Conservation (phyloP, 169 alveolate genomes). For the Cryptosporidium ryanae region DNA sequence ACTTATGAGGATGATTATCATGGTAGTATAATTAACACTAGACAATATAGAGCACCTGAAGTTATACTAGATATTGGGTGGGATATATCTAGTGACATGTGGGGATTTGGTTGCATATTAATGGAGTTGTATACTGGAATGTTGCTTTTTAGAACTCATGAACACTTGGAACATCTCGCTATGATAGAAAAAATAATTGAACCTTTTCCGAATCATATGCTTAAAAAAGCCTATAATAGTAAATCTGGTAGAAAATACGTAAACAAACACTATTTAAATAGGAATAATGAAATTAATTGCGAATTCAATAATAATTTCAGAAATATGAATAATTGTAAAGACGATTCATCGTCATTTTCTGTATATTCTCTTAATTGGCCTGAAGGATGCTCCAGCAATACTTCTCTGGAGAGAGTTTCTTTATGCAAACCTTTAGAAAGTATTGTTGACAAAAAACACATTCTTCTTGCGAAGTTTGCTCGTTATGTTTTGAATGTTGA, state of each 20-base stretch:
- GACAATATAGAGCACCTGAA: slow-evolving; percentile 99
- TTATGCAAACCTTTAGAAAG: slow-evolving; percentile 80
- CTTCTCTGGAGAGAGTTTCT: slow-evolving; percentile 81
- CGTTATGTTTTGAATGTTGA: slow-evolving; percentile 85
- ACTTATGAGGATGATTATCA: slow-evolving; percentile 95
- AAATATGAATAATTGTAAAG: background rate
- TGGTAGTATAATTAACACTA: slow-evolving; percentile 95
- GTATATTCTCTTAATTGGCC: slow-evolving; percentile 83
- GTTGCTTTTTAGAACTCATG: slow-evolving; percentile 93
- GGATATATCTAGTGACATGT: slow-evolving; percentile 94
- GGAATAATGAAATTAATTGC: background rate
- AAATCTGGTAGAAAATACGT: slow-evolving; percentile 57
- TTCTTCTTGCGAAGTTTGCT: slow-evolving; percentile 86
- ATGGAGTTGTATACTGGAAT: slow-evolving; percentile 94
- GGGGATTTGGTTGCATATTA: slow-evolving; percentile 96
- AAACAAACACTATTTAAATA: background rate
- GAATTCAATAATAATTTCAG: background rate
- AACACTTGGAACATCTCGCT: slow-evolving; percentile 94
- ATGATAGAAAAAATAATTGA: slow-evolving; percentile 90
- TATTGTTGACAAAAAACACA: slow-evolving; percentile 84
- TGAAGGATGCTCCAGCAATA: slow-evolving; percentile 82
- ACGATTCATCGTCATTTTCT: background rate
- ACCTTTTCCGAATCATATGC: slow-evolving; percentile 88
- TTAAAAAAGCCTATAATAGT: slow-evolving; percentile 60
- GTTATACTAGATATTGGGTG: slow-evolving; percentile 94